Base-by-base conservation (phyloP, 1,284 basidiomycete species). In the Rhizopogon hawkerae region DNA sequence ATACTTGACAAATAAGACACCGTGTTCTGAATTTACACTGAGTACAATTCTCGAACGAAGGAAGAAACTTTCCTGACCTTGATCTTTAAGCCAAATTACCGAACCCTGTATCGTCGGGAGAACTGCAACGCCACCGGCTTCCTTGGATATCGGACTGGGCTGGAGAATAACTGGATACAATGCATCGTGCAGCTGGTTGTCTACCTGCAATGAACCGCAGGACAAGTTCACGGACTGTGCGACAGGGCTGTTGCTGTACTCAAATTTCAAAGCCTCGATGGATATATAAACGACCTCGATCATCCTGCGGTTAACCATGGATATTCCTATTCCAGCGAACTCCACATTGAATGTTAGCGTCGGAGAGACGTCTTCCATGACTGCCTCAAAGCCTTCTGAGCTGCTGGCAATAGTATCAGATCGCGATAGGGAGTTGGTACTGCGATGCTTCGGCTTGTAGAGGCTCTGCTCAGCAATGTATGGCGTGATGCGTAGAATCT, bases 181-280 rank as follows among this genome's bases (percentile, higher is more conserved):
- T 16, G 92, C 93, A 51, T 97, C 96, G 56, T 98, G 95, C 6
- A 99, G 78, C 66, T 99, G 96, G 63, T 98, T 99, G 69, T 98
- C 94, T 55, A 98, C 82, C 67, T 99, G 95, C 24, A 99, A 78
- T 65, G 79, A 87, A 43, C 91, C 92, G 65, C 86, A 91, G n/a
- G 87, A 83, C 38, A 97, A 43, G 45, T 81, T 90, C 48, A 92
- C 74, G 8, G 89, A 79, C 59, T 95, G 91, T 21, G 91, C 89
- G 37, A 87, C 76, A 1, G 81, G 74, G 55, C 85, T 95, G 64
- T 91, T 83, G 43, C 78, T 81, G 68, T 97, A 98, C 57, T 91
- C 89, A 56, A 98, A 76, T 58, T 88, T 86, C 46, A 98, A 74
- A 6, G 79, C 76, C 45, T 89, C 81, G 58, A 92, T 72, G 1